Base-by-base conservation (phyloP, 2,329 filamentous ascomycete genomes). In the Parascedosporium putredinis region DNA sequence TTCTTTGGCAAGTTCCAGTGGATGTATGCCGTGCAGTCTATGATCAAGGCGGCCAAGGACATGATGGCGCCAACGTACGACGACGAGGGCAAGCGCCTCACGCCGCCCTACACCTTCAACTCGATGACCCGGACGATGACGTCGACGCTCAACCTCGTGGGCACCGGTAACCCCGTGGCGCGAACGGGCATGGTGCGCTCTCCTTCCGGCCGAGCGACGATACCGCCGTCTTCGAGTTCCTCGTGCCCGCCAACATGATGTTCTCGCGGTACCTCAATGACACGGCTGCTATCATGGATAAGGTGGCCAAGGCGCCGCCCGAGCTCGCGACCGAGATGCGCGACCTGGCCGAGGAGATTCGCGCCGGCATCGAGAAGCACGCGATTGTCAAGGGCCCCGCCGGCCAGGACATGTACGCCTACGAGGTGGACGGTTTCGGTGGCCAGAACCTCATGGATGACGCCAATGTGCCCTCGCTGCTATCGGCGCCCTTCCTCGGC, bases 201-300 rank as follows among this genome's bases (percentile, higher is more conserved):
- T 56, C 88, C 89, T 96, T 96, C 71, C 78, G 91, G 1, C 91
- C 90, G 0, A 91, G 86, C 52, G 91, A 97, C 63, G 91, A 96
- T 63, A 81, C 88, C 12, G 88, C 86, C 1, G 85, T 87, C 34
- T 83, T 88, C 53, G 88, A 91, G 61, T 91, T 89, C 64, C 82
- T 94, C 58, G 86, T 96, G 57, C 91, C 91, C 0, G 83, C 86
- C 27, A 97, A 96, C 63, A 88, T 88, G 83, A 86, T 88, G 83
- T 82, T 88, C 55, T 73, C 81, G 27, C 68, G 75, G 20, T 85
- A 81, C 57, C 72, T 89, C 3, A 66, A 67, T 9, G 67, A 71
- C 0, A 63, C 73, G 57, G 58, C 72, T 60, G 51, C 64, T 55
- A 68, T 77, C 52, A 73, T 74, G 64, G 61, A 65, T 22, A 55